Evolutionary conservation across 2,329 filamentous ascomycete species (phyloP).

Genomic region (Dichotomopilus funicola): DNA sequence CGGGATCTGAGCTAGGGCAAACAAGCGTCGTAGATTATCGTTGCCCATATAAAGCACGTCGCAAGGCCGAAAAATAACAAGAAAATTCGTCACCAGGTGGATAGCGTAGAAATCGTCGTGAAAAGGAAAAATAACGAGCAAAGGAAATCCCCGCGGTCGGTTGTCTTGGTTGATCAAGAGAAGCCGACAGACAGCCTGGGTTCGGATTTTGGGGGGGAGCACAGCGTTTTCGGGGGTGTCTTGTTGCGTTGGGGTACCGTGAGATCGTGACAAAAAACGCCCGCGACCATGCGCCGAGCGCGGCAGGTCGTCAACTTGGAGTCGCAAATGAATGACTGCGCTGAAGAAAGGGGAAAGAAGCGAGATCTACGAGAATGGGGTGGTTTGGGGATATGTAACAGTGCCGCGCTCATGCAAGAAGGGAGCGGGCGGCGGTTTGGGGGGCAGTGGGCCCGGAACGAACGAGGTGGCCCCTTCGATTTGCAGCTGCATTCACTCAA

Average conservation of each 20-base stretch:
- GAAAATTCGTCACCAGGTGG: neutral
- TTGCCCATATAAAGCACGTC: neutral
- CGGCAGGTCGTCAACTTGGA: constrained; percentile 21
- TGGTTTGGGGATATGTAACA: constrained; percentile 21
- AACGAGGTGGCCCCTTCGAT: neutral
- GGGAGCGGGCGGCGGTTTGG: constrained; percentile 9
- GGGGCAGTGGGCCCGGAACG: neutral
- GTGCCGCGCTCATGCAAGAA: constrained; percentile 12
- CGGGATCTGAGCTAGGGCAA: neutral
- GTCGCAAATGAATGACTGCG: constrained; percentile 26
- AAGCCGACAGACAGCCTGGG: constrained; percentile 4
- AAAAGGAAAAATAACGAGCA: neutral
- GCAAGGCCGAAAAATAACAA: too few species aligned
- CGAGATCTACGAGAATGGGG: constrained; percentile 14
- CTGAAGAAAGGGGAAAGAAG: constrained; percentile 12
- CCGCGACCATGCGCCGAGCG: constrained; percentile 24
- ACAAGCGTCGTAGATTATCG: neutral
- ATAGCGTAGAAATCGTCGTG: constrained; percentile 3
- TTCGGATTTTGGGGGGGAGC: constrained; percentile 4
- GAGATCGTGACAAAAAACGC: constrained; percentile 13
- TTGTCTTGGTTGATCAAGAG: constrained; percentile 10
- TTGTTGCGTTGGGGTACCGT: constrained; percentile 11
- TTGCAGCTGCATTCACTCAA: constrained; percentile 6
- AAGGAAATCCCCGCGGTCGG: constrained; percentile 15
- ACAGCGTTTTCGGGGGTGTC: constrained; percentile 12